Evolutionary conservation across 2,329 filamentous ascomycete genomes (phyloP), one percentile per base, ranked within the genome.

Genomic region (Teratosphaeria destructans): DNA sequence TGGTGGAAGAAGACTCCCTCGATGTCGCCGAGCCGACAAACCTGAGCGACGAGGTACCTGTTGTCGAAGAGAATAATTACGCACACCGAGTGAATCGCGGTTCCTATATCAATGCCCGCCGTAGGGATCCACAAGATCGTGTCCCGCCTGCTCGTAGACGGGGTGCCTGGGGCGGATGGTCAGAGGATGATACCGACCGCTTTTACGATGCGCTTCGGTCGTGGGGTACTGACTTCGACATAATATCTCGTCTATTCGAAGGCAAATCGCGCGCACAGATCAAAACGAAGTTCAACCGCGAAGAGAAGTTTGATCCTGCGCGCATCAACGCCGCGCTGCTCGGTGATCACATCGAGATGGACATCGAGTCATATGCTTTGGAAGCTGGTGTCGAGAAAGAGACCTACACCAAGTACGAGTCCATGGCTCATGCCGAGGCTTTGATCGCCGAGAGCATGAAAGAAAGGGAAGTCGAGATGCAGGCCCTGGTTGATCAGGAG

Each of bases 161-260:
- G 26, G 55, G 32, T 8, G 61, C 73, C 2, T 73, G 71, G 58
- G 84, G 87, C 64, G 78, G 82, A 35, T 95, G 90, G 90, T 83
- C 80, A 56, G 79, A 82, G n/a, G 81, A 83, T 12, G 82, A 86
- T 61, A 93, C 87, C 3, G 85, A 88, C 59, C 78, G 83, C 53
- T 94, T 94, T 75, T 94, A 91, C 76, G 81, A 85, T 32, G 86
- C 84, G 0, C 78, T 95, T 1, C 76, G 79, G 60, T 88, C 87
- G 80, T 92, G 90, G 68, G 90, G 90, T 59, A 93, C 88, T 1
- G 89, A 93, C 70, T 95, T 94, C 70, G 82, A 86, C 71, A 89
- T 89, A 74, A 91, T 95, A 66, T 81, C 83, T 61, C 83, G 84
- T 66, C 85, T 91, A 81, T 92, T 95, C 68, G 82, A 85, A 1